Conservation (phyloP, 2,329 filamentous ascomycete species). For the Metarhizium robertsii region DNA sequence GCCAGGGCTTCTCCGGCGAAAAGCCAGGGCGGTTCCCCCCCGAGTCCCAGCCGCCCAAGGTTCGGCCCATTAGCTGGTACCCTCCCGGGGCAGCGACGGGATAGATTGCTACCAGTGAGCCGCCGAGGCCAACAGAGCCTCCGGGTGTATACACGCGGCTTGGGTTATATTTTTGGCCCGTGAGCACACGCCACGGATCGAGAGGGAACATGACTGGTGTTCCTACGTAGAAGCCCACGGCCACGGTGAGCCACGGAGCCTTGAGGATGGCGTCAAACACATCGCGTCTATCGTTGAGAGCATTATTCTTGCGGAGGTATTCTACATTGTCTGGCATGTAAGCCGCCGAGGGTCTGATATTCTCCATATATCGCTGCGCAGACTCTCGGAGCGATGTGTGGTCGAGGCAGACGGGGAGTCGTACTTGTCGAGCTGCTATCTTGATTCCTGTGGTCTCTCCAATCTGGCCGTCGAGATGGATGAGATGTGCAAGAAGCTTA, state of each 20-base stretch:
- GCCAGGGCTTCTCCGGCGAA: conserved; percentile 20
- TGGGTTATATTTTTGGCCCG: conserved; percentile 23
- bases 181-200: conserved; percentile 12
- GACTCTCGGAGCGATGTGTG: conserved; percentile 24
- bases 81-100: conserved; percentile 28
- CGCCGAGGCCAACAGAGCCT: conserved; percentile 27
- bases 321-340: conserved; percentile 52
- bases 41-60: conserved; percentile 24
- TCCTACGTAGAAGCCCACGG: conserved; percentile 18
- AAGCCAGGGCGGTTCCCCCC: conserved; percentile 22
- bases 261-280: conserved; percentile 23
- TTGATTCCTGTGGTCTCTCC: conserved; percentile 9
- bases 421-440: conserved; percentile 15
- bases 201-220: conserved; percentile 16
- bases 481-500: conserved; percentile 5
- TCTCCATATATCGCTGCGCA: conserved; percentile 45
- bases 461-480: conserved; percentile 10
- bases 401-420: conserved; percentile 21
- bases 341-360: conserved; percentile 46
- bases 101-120: conserved; percentile 26
- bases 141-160: conserved; percentile 24
- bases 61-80: conserved; percentile 25
- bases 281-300: conserved; percentile 18
- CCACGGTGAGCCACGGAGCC: conserved; percentile 19
- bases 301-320: conserved; percentile 33